Evolutionary conservation across 352 stramenopile genomes (phyloP), one percentile per base, ranked within the genome.

Genomic region (Pythium periplocum): DNA sequence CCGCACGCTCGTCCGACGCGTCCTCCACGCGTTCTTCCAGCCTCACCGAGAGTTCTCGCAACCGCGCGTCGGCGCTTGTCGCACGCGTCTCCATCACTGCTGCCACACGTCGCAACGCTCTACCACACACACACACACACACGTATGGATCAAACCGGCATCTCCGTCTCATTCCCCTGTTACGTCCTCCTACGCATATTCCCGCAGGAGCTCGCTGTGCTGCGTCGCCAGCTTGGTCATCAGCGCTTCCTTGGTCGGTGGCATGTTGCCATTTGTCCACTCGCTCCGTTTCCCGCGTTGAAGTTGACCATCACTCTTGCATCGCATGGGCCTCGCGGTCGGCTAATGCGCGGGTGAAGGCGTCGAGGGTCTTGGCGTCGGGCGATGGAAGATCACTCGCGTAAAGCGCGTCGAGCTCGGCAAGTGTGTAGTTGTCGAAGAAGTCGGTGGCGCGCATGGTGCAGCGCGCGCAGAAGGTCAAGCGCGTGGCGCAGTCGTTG

Each of bases 321-420:
- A 64, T 71, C 17, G 55, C 69, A 38, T 61, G 62, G 39, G 64
- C 45, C 55, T 82, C 78, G 40, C 73, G 73, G 26, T 66, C 58
- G 12, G 63, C 53, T 17, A 83, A 60, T n/a, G 68, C 56, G 10
- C 66, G 61, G 6, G 57, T 42, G 57, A 88, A 88, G 3, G 39
- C 64, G 7, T 65, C 61, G 26, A 88, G 65, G 12, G 68, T 62
- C 37, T 71, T 64, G 37, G 59, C 57, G 45, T 90, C 72, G 2
- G 75, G 77, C 4, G 73, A 58, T 2, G 79, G 76, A 30, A 90
- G 62, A 8, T 86, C 75, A 2, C 50, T 70, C 1, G 75, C 66
- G 53, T 90, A 90, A 30, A 86, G 58, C 17, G 62, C 55, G 32
- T 77, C 62, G 37, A 90, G 63, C 59, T 90, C 79, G 0, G 64